Evolutionary conservation across 2,329 filamentous ascomycete species (phyloP).

Genomic region (Amesomyces nigricolor): DNA sequence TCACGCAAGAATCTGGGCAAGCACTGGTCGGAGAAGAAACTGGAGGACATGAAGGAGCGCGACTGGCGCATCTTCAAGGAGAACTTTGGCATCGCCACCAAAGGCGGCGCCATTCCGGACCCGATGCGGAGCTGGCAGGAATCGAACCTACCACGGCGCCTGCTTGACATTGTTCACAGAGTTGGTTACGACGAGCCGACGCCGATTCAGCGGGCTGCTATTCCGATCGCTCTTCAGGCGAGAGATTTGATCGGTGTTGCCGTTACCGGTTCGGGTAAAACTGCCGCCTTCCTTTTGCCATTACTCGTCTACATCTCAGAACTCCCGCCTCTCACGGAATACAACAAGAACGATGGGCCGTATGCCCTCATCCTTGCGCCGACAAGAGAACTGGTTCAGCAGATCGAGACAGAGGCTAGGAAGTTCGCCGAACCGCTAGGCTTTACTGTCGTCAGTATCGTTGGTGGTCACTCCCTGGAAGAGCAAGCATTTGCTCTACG

Average conservation of each 20-base stretch:
- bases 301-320: constrained; percentile 92
- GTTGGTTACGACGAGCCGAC: constrained; percentile 92
- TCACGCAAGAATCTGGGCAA: constrained; percentile 73
- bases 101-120: constrained; percentile 85
- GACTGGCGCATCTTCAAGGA: constrained; percentile 99
- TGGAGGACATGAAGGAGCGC: constrained; percentile 91
- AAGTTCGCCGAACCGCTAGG: constrained; percentile 89
- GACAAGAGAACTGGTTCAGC: constrained; percentile 93
- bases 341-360: constrained; percentile 87
- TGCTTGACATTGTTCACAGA: constrained; percentile 74
- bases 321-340: constrained; percentile 75
- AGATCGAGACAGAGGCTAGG: constrained; percentile 89
- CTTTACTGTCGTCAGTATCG: constrained; percentile 92
- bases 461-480: constrained; percentile 94
- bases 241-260: constrained; percentile 97
- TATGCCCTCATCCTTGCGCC: constrained; percentile 97
- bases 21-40: constrained; percentile 90
- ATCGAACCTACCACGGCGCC: constrained; percentile 67
- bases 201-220: constrained; percentile 87
- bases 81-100: constrained; percentile 93
- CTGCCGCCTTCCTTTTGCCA: constrained; percentile 87
- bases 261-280: constrained; percentile 97
- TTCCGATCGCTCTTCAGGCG: constrained; percentile 87
- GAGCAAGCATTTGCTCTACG: constrained; percentile 87
- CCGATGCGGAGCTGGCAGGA: constrained; percentile 95